Percentiles rank a stretch among this genome's conserved stretches.
Evolutionary conservation across 2,329 filamentous ascomycete species (phyloP).

Genomic region (Aureobasidium musti): DNA sequence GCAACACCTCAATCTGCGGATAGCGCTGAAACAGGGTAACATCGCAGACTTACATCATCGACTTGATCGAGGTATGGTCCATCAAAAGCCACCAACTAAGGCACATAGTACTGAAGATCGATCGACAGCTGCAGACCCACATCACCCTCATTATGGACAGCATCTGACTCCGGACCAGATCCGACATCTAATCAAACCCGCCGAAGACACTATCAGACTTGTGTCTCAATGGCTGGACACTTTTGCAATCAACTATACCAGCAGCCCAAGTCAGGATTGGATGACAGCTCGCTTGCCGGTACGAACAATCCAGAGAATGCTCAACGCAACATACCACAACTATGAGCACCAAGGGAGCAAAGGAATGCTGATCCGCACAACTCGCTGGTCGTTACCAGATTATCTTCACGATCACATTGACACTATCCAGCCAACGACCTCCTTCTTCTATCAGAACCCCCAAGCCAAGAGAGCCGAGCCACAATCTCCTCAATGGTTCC

Average conservation of each 20-base stretch:
- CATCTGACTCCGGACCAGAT: background rate
- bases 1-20: slow-evolving; percentile 54
- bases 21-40: slow-evolving; percentile 60
- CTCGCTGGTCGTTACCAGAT: slow-evolving; percentile 59
- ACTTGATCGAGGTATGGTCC: slow-evolving; percentile 44
- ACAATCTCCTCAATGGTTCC: slow-evolving; percentile 35
- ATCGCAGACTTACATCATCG: slow-evolving; percentile 59
- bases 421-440: slow-evolving; percentile 62
- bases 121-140: background rate
- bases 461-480: background rate
- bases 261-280: slow-evolving; percentile 61
- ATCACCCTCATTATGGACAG: background rate
- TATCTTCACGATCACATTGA: slow-evolving; percentile 62
- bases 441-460: slow-evolving; percentile 54
- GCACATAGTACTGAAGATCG: background rate
- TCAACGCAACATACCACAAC: background rate
- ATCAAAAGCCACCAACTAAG: slow-evolving; percentile 38
- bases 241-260: slow-evolving; percentile 38
- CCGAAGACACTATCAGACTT: slow-evolving; percentile 53
- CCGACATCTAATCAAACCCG: slow-evolving; percentile 35
- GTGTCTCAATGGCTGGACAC: slow-evolving; percentile 58
- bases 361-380: slow-evolving; percentile 52
- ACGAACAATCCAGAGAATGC: slow-evolving; percentile 50
- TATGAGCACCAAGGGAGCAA: background rate
- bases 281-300: slow-evolving; percentile 57